phyloP scores from a whole-genome alignment of 2,329 filamentous ascomycete genomes.

The Nothomitra cinnamomea region DNA sequence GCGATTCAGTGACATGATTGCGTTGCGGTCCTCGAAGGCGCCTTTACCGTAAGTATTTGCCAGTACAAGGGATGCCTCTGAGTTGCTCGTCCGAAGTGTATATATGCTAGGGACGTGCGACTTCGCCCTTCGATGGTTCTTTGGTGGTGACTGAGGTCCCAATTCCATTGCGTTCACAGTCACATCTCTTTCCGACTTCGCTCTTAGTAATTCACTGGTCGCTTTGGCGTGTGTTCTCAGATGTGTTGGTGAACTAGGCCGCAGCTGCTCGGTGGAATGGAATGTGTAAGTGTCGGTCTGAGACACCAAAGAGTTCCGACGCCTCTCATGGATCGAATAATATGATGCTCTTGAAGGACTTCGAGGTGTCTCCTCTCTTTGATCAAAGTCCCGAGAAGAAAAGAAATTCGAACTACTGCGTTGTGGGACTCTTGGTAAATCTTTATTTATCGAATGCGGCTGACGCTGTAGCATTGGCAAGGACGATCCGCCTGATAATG shows the following conservation, averaged over 20 bases:
- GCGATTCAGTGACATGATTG: conserved; percentile 25
- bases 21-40: conserved; percentile 26
- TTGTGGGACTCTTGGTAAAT: conserved; percentile 21
- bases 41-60: conserved; percentile 14
- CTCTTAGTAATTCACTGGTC: conserved; percentile 18
- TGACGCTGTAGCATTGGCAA: conserved; percentile 19
- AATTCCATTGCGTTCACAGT: conserved; percentile 9
- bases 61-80: conserved; percentile 27
- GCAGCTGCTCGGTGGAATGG: conserved; percentile 27
- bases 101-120: conserved; percentile 28
- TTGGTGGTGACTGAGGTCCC: conserved; percentile 10
- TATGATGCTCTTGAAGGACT: conserved; percentile 30
- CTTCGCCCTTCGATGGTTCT: conserved; percentile 20
- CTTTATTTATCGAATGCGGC: conserved; percentile 19
- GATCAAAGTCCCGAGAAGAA: conserved; percentile 23
- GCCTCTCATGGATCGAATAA: conserved; percentile 33
- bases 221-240: conserved; percentile 17
- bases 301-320: conserved; percentile 37
- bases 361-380: conserved; percentile 4
- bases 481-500: conserved; percentile 9
- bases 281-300: conserved; percentile 38
- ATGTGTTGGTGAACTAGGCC: conserved; percentile 28
- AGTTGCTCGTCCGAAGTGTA: conserved; percentile 25
- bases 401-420: conserved; percentile 24
- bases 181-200: conserved; percentile 21